These are phyloP conservation scores for Scleromitrula shiraiana DNA, from an alignment of 2,329 filamentous ascomycete species.

Conservation along the genomic window DNA sequence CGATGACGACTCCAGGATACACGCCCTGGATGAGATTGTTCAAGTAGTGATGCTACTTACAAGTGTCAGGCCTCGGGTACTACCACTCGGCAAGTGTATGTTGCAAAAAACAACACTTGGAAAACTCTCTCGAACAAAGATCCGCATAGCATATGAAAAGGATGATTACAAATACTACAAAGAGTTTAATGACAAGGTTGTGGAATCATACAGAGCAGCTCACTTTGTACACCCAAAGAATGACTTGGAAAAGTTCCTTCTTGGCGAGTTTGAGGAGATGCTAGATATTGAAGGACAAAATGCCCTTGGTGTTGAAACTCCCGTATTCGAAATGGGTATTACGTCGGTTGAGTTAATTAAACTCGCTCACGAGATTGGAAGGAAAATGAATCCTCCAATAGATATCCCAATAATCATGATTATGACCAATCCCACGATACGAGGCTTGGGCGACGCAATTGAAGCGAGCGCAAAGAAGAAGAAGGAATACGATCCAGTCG, in stretches of 20 bases:
- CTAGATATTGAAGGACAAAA: constrained; percentile 1
- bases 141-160: constrained; percentile 23
- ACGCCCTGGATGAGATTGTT: constrained; percentile 18
- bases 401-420: constrained; percentile 26
- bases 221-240: not conserved
- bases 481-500: constrained; percentile 29
- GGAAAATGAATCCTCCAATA: not conserved
- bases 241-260: constrained; percentile 13
- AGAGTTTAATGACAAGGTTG: not conserved
- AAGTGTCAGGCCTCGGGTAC: constrained; percentile 16
- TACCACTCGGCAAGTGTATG: constrained; percentile 19
- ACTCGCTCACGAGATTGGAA: not conserved
- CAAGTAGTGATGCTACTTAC: constrained; percentile 14
- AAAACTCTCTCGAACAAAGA: constrained; percentile 34
- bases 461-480: constrained; percentile 4
- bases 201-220: not conserved
- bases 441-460: constrained; percentile 25
- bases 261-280: constrained; percentile 11
- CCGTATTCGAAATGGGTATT: constrained; percentile 28
- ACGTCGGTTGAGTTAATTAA: constrained; percentile 14
- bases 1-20: constrained; percentile 19
- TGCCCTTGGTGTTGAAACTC: constrained; percentile 13
- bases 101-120: constrained; percentile 33
- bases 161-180: constrained; percentile 17
- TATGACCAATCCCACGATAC: constrained; percentile 24